Evolutionary conservation across 2,329 filamentous ascomycete genomes (phyloP), one percentile per base, ranked within the genome.

Genomic region (Stemphylium vesicarium): DNA sequence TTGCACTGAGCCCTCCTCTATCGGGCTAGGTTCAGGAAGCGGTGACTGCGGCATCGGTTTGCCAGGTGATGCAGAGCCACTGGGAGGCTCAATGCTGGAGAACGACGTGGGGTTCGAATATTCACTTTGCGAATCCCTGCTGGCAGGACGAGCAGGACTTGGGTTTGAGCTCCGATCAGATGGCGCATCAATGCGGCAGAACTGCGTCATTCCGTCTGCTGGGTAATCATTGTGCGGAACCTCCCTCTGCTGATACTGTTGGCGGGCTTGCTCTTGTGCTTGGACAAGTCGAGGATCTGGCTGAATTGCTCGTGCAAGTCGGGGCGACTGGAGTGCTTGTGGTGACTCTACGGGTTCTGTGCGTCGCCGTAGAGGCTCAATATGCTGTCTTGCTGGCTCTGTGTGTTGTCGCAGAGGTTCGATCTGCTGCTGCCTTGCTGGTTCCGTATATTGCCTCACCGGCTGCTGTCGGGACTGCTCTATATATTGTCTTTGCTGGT

Each of bases 121-220:
- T 62, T 97, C 94, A 76, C 94, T 98, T 64, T 91, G 88, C 43
- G 91, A 95, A 69, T 96, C 93, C 62, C 90, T 86, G 73, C 92
- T 96, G 12, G 89, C 89, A 41, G 92, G 91, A 40, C 92, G 85
- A 44, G 85, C 87, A 20, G 87, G 85, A 58, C 86, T 88, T 39
- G 84, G 86, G 18, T 84, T 83, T 4, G 88, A 88, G 76, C 83
- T 92, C 76, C 78, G 85, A 77, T 88, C 87, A n/a, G 86, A 88
- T 44, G 83, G 83, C 35, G 88, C 84, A 4, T 87, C 89, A 35
- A 90, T 88, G 56, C 92, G 87, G 76, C 94, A 98, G 59, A 97
- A 89, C 85, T 98, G 96, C 0, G 94, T 97, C 92, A 98, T 98
- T 4, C 93, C 94, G 72, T 98, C 94, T 75, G 89, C 86, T 0